These are phyloP conservation scores for Secale cereale DNA, from an alignment of 176 grass and related monocot genomes.

Conservation along the genomic window DNA sequence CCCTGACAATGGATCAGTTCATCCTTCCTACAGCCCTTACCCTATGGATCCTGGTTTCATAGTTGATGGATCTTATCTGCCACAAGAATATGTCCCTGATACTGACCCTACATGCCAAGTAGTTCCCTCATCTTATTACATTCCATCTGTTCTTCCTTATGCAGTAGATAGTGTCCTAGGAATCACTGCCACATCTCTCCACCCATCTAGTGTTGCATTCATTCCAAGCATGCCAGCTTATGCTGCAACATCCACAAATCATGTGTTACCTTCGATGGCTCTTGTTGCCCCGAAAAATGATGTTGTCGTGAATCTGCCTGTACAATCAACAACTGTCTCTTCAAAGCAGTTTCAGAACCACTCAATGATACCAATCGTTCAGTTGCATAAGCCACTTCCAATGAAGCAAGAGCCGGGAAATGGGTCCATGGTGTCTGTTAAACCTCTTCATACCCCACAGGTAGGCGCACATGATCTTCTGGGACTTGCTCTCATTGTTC, in stretches of 20 bases:
- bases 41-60: conserved; percentile 42
- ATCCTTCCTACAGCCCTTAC: conserved; percentile 64
- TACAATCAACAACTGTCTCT: conserved; percentile 40
- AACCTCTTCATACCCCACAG: conserved; percentile 39
- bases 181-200: conserved; percentile 14
- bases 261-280: conserved; percentile 22
- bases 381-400: conserved; percentile 33
- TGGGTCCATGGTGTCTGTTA: conserved; percentile 18
- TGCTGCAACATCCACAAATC: conserved; percentile 30
- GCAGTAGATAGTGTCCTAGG: conserved; percentile 39
- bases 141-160: conserved; percentile 57
- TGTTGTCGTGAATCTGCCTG: conserved; percentile 22
- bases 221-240: conserved; percentile 35
- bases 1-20: conserved; percentile 56
- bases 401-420: conserved; percentile 44
- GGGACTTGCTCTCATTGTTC: not conserved
- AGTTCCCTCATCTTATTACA: conserved; percentile 44
- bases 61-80: conserved; percentile 38
- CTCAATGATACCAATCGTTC: conserved; percentile 32
- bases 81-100: conserved; percentile 50
- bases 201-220: conserved; percentile 23
- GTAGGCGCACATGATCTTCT: conserved; percentile 27
- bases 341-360: conserved; percentile 56
- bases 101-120: conserved; percentile 51
- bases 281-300: conserved; percentile 32